These are phyloP conservation scores for Pleurotus ostreatus DNA, from an alignment of 768 basidiomycete genomes.

Conservation along the genomic window DNA sequence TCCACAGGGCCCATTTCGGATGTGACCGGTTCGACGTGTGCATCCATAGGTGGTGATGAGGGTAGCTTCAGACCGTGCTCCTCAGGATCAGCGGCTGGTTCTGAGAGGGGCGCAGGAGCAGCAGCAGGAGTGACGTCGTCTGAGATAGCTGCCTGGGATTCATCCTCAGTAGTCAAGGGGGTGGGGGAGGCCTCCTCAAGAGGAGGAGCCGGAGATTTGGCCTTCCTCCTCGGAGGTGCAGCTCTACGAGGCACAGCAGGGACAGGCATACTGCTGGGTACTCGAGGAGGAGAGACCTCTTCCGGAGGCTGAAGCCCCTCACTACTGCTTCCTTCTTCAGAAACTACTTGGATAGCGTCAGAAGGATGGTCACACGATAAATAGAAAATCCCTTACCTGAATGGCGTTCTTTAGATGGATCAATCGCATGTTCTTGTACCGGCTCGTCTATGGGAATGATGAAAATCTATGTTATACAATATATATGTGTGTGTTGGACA, in stretches of 20 bases:
- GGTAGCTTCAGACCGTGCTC: no score
- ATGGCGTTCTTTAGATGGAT: no score
- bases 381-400: no score
- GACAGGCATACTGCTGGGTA: constrained; percentile 63
- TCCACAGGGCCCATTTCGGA: no score
- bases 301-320: neutral
- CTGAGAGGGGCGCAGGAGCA: neutral
- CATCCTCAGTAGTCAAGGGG: neutral
- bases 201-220: constrained; percentile 44
- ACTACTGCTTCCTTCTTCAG: no score
- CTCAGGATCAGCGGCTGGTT: neutral
- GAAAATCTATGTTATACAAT: neutral
- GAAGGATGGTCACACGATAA: no score
- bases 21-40: no score
- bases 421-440: neutral
- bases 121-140: neutral
- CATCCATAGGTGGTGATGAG: no score
- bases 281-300: constrained; percentile 23
- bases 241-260: constrained; percentile 71
- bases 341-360: no score
- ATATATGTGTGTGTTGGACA: neutral
- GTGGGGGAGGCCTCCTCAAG: constrained; percentile 9
- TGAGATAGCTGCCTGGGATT: constrained; percentile 8
- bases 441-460: constrained; percentile 13
- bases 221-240: constrained; percentile 70